Percentiles rank a stretch among this genome's conserved stretches.
Conservation (phyloP, 2,329 filamentous ascomycete genomes). For the Sporothrix pseudoabietina region DNA sequence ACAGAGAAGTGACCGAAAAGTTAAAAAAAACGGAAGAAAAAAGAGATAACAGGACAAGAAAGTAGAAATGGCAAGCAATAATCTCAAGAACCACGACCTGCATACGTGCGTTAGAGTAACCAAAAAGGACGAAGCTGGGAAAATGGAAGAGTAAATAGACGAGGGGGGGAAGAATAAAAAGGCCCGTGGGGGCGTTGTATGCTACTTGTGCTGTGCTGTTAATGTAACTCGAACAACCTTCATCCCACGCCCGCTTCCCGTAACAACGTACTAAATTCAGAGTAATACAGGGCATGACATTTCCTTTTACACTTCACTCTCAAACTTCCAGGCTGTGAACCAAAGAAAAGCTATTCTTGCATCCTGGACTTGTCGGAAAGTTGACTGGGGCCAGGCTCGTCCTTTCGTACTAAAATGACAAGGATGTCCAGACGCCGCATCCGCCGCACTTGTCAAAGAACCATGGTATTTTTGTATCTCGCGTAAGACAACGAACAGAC, state of each 20-base stretch:
- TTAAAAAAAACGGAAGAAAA: neutral
- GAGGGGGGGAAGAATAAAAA: neutral
- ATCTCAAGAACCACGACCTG: neutral
- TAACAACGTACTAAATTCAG: neutral
- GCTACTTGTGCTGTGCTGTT: neutral
- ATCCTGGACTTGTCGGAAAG: neutral
- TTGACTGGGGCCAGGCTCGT: neutral
- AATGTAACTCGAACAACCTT: constrained; percentile 9
- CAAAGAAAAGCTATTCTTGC: neutral
- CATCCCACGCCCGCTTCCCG: constrained; percentile 1
- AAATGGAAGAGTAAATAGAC: neutral
- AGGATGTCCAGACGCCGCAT: constrained; percentile 1
- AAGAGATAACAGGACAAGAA: neutral
- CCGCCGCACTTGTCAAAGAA: neutral
- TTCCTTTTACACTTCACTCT: neutral
- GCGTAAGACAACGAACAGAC: neutral
- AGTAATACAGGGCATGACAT: neutral
- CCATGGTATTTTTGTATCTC: neutral
- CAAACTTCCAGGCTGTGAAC: neutral
- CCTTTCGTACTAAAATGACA: neutral
- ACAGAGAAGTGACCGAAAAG: neutral
- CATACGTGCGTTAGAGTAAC: neutral
- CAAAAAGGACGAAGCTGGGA: neutral
- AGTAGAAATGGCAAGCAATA: neutral
- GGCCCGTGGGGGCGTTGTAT: neutral